Base-by-base conservation (phyloP, 202 grass and related monocot genomes). In the Tripidium arundinaceum region DNA sequence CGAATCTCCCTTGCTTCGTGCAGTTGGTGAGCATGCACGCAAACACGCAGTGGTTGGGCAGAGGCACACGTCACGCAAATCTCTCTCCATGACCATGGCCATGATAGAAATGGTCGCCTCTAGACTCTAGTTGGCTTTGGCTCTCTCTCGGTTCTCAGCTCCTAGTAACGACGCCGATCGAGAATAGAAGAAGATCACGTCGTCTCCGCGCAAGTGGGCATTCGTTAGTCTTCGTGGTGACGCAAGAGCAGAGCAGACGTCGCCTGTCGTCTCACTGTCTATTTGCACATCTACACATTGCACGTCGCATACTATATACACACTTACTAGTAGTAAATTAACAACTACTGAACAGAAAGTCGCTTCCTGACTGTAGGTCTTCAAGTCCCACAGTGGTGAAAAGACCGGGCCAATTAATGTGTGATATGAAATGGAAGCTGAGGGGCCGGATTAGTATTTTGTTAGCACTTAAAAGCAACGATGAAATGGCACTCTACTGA, bases 121-220 rank as follows among this genome's bases (percentile, higher is more conserved):
- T 16, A 14, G 62, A 4, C 13, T 25, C n/a, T 4, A 68, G 18
- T 4, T 28, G 54, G 54, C 10, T 58, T 5, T 18, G 26, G 22
- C 21, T 40, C 38, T 68, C 36, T 0, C 21, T 62, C n/a, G n/a
- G n/a, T 50, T 16, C 65, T 31, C 47, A n/a, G 49, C 18, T 3
- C 7, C 18, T n/a, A 19, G 47, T 27, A 45, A 33, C 60, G 2
- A 66, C 45, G n/a, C 31, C 66, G 34, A 38, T 46, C 36, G 31
- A 16, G 52, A 59, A 40, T 52, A 70, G 34, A 37, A 54, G n/a
- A 31, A n/a, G n/a, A n/a, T 42, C 16, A 5, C 68, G 15, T 25
- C 36, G 15, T 36, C 47, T 37, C 12, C 7, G 68, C 13, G 45
- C 79, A 82, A 87, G 65, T 78, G 77, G 85, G n/a, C 65, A 57